Percentiles rank a stretch among this genome's conserved stretches.
Conservation (phyloP, 495 filamentous ascomycete genomes). For the Astrocystis sublimbata region DNA sequence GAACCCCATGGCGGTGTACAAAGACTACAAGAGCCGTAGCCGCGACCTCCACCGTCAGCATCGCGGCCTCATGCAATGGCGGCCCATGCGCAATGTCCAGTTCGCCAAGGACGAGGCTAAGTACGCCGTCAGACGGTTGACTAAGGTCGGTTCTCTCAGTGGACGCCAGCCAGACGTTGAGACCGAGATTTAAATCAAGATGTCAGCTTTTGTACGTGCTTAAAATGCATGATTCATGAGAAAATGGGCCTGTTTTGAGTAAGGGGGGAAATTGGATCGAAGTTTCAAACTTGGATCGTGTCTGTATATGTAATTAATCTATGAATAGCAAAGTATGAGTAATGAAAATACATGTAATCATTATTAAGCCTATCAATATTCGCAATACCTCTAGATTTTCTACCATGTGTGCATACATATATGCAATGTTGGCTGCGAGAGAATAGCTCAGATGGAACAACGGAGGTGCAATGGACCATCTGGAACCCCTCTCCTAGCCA, state of each 20-base stretch:
- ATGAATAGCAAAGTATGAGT: slow-evolving; percentile 20
- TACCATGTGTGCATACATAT: neutral
- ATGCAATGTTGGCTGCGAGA: slow-evolving; percentile 10
- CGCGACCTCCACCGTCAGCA: slow-evolving; percentile 66
- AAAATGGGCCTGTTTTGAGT: neutral
- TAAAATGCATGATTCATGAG: slow-evolving; percentile 1
- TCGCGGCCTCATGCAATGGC: slow-evolving; percentile 76
- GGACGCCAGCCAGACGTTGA: slow-evolving; percentile 71
- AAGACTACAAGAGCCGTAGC: slow-evolving; percentile 55
- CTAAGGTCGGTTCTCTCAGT: slow-evolving; percentile 55
- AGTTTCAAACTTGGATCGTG: neutral
- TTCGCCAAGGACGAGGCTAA: slow-evolving; percentile 72
- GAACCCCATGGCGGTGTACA: slow-evolving; percentile 49
- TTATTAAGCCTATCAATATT: neutral
- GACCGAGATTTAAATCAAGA: slow-evolving; percentile 53
- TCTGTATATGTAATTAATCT: neutral
- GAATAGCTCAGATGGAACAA: neutral
- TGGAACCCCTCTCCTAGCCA: neutral
- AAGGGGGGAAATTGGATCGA: neutral
- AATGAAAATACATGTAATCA: slow-evolving; percentile 16
- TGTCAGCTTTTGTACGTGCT: neutral
- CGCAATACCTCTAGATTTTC: neutral
- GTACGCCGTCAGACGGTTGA: slow-evolving; percentile 59
- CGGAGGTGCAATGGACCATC: neutral
- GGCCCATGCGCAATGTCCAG: slow-evolving; percentile 65